Conservation (phyloP, 1,284 basidiomycete genomes). For the Lentinula novae-zelandiae region DNA sequence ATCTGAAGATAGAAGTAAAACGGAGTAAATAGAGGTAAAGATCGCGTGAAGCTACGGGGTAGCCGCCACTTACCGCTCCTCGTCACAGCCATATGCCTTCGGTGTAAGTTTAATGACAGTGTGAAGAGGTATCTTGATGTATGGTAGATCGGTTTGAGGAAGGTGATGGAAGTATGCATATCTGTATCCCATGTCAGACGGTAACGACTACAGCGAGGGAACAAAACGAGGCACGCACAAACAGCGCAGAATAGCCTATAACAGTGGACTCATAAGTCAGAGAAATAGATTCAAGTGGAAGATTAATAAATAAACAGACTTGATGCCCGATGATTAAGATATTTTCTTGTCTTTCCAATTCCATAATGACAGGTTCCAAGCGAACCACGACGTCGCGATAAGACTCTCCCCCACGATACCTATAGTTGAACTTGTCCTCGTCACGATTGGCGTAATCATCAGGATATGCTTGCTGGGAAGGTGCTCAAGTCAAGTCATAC, state of each 20-base stretch:
- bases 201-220: neutral
- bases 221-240: slow-evolving; percentile 47
- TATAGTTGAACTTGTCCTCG: slow-evolving; percentile 99
- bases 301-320: slow-evolving; percentile 32
- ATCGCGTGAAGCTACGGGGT: slow-evolving; percentile 1
- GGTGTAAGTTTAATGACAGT: slow-evolving; percentile 98
- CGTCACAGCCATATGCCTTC: slow-evolving; percentile 98
- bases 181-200: slow-evolving; percentile 31
- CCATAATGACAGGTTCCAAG: slow-evolving; percentile 98
- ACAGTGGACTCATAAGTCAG: slow-evolving; percentile 6
- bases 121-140: slow-evolving; percentile 96
- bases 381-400: slow-evolving; percentile 96
- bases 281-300: neutral
- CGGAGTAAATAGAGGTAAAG: neutral
- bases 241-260: slow-evolving; percentile 84
- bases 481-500: neutral
- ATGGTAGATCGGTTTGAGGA: slow-evolving; percentile 91
- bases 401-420: slow-evolving; percentile 93
- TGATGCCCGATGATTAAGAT: slow-evolving; percentile 97
- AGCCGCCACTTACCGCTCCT: slow-evolving; percentile 69
- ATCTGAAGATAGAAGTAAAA: slow-evolving; percentile 38
- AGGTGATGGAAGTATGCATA: slow-evolving; percentile 96
- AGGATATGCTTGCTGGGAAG: slow-evolving; percentile 79
- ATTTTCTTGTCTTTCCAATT: slow-evolving; percentile 96
- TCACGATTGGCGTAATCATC: slow-evolving; percentile 99